Base-by-base conservation (phyloP, 257 asterid species). In the Phtheirospermum japonicum region DNA sequence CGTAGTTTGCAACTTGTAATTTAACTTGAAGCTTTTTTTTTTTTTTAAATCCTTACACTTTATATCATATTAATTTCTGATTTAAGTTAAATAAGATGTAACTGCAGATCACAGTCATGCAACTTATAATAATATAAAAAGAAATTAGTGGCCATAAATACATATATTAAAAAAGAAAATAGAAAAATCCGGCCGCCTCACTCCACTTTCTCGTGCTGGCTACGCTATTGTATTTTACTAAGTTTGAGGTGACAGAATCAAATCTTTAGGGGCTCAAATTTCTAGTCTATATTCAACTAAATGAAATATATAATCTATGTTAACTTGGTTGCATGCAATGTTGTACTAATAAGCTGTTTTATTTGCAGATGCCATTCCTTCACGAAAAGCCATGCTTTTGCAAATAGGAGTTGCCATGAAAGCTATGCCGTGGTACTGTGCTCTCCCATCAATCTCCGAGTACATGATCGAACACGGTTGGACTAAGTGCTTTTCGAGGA, bases 361-460 rank as follows among this genome's bases (percentile, higher is more conserved):
- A 49, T 37, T 54, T 78, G 48, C 90, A 91, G 98, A 82, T 81
- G 88, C 92, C 37, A 85, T 91, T 70, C 96, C 98, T 49, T 77
- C 96, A 36, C 85, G 76, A 52, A 81, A 68, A 64, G 85, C 96
- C 64, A 91, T 91, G 98, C 82, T 88, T 71, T 78, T 85, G 85
- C 98, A 91, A 78, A 85, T 91, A 66, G 83, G 84, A 60, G 98
- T 91, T 63, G 94, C 98, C 52, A 91, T 88, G 98, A 91, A 88
- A 83, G 94, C 96, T 51, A 92, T 92, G 99, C 99, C 99, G 26
- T 82, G 85, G 90, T 92, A 92, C 70, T 58, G 73, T 71, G 80
- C 75, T 65, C 94, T 93, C 69, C 99, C 97, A 12, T 70, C 97
- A 2, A 12, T 89, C 23, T 93, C 97, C 0, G 99, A 92, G 63